Conservation (phyloP, 495 filamentous ascomycete genomes). For the Tuber borchii region DNA sequence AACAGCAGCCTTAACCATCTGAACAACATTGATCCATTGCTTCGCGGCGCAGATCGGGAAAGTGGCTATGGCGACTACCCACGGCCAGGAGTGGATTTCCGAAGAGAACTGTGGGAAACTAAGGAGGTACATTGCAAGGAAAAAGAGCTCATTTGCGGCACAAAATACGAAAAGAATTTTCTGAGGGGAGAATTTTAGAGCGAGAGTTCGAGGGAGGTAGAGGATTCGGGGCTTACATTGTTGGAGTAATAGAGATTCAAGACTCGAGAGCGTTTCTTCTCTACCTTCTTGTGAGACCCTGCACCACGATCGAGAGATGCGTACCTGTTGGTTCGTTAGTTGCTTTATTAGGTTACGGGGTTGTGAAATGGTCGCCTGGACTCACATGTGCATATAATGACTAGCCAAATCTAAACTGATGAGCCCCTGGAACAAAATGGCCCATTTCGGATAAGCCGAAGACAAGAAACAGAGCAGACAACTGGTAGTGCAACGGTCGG, state of each 20-base stretch:
- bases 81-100: slow-evolving; percentile 61
- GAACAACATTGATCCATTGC: slow-evolving; percentile 88
- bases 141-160: slow-evolving; percentile 86
- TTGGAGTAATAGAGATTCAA: slow-evolving; percentile 95
- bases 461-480: slow-evolving; percentile 90
- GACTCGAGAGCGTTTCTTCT: slow-evolving; percentile 67
- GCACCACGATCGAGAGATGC: slow-evolving; percentile 41
- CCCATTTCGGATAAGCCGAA: slow-evolving; percentile 85
- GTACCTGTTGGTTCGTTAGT: slow-evolving; percentile 27
- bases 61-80: slow-evolving; percentile 76
- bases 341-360: neutral
- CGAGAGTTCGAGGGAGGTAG: neutral
- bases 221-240: slow-evolving; percentile 56
- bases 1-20: slow-evolving; percentile 84
- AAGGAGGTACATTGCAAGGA: slow-evolving; percentile 94
- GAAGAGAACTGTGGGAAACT: slow-evolving; percentile 82
- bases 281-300: slow-evolving; percentile 79
- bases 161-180: slow-evolving; percentile 87
- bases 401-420: slow-evolving; percentile 88
- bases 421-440: slow-evolving; percentile 83
- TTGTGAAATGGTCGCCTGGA: slow-evolving; percentile 35
- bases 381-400: slow-evolving; percentile 99
- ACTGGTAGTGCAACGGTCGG: slow-evolving; percentile 87
- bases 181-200: slow-evolving; percentile 47
- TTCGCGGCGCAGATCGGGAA: slow-evolving; percentile 83